These are phyloP conservation scores for Russula dissimulans DNA, from an alignment of 768 basidiomycete species.

Conservation along the genomic window DNA sequence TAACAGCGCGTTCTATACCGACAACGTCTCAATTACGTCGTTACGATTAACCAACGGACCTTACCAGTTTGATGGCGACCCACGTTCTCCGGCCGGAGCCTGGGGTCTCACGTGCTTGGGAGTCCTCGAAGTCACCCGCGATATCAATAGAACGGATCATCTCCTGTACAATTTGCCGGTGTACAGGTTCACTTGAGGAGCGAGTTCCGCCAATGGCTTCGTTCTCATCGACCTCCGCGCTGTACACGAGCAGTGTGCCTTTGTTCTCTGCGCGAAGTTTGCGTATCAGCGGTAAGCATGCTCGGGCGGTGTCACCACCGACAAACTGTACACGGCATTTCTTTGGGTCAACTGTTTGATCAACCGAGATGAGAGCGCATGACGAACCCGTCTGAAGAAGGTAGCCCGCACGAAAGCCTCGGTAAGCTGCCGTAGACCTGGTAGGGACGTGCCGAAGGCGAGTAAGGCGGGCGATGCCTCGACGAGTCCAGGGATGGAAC, in stretches of 20 bases:
- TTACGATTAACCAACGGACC: conserved; percentile 19
- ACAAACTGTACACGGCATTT: conserved; percentile 51
- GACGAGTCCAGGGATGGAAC: conserved; percentile 67
- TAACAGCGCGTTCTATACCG: conserved; percentile 53
- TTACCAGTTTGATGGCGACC: conserved; percentile 78
- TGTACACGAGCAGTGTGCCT: conserved; percentile 74
- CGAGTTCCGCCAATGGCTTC: conserved; percentile 33
- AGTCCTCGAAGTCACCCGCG: conserved; percentile 72
- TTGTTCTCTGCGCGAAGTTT: conserved; percentile 57
- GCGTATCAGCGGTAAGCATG: conserved; percentile 54
- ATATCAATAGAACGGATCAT: conserved; percentile 69
- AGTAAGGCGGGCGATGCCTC: conserved; percentile 66
- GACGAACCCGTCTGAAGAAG: conserved; percentile 72
- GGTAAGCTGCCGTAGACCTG: conserved; percentile 49
- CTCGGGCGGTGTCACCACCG: conserved; percentile 73
- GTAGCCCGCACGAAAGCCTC: conserved; percentile 65
- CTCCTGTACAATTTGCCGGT: conserved; percentile 65
- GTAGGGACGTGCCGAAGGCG: conserved; percentile 46
- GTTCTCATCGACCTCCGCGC: conserved; percentile 70
- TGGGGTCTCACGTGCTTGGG: conserved; percentile 8
- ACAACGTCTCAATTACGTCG: background rate
- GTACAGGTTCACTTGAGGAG: conserved; percentile 27
- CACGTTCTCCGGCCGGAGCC: conserved; percentile 50
- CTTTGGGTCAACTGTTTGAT: background rate
- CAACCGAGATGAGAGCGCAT: background rate